A percentile compares a stretch with the other conserved stretches of the same genome.
Conservation (phyloP, 768 basidiomycete species). For the Coprinopsis cinerea region DNA sequence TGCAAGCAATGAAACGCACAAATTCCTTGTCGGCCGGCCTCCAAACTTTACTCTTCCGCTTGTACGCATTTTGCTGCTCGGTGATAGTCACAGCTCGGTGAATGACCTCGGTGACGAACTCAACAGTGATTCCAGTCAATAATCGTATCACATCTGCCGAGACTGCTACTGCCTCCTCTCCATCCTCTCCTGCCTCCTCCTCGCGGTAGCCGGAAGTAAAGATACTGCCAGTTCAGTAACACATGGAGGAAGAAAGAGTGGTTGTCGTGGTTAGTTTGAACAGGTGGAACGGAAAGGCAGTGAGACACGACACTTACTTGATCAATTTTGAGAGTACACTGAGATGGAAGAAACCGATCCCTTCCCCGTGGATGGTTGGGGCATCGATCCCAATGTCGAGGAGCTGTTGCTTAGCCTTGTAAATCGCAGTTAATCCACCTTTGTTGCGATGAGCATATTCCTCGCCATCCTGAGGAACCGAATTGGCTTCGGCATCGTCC, state of each 20-base stretch:
- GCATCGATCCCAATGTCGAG: slow-evolving; percentile 39
- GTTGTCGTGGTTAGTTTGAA: not conserved
- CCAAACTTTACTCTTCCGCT: slow-evolving; percentile 59
- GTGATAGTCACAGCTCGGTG: slow-evolving; percentile 47
- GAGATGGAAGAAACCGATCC: slow-evolving; percentile 46
- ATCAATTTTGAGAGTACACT: slow-evolving; percentile 31
- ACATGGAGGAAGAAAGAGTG: not conserved
- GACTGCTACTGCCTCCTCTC: slow-evolving; percentile 30
- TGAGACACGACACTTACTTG: slow-evolving; percentile 24
- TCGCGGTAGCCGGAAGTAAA: not conserved
- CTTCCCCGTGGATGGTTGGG: slow-evolving; percentile 32
- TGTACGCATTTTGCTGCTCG: slow-evolving; percentile 54
- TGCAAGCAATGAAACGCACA: not conserved
- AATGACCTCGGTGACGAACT: slow-evolving; percentile 48
- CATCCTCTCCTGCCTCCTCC: slow-evolving; percentile 12
- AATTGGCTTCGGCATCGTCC: not conserved
- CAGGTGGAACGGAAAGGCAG: not conserved
- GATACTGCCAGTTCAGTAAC: not conserved
- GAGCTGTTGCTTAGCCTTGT: slow-evolving; percentile 36
- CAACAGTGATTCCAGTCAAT: slow-evolving; percentile 37
- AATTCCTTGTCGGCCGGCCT: slow-evolving; percentile 38
- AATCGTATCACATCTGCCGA: slow-evolving; percentile 44
- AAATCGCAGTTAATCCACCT: slow-evolving; percentile 40
- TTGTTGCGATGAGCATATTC: slow-evolving; percentile 10
- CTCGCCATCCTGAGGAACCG: not conserved